Base-by-base conservation (phyloP, 2,329 filamentous ascomycete species). In the Fonsecaea pedrosoi region DNA sequence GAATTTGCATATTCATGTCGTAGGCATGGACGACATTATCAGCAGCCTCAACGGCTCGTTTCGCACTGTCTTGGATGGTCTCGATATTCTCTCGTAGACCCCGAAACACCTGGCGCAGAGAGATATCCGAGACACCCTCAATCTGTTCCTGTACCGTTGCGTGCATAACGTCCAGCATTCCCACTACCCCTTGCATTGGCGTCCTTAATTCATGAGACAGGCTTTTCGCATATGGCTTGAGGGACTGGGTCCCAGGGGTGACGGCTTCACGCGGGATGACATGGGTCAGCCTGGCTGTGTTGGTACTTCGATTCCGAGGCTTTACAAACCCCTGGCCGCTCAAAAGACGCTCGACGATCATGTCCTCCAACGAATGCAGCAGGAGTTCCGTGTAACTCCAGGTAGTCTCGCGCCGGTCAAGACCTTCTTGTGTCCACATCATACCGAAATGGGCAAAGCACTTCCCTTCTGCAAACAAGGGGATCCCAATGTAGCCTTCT, bases 21-120 rank as follows among this genome's bases (percentile, higher is more conserved):
- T 91, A 91, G 12, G 89, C 89, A 76, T 91, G 88, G 9, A 92
- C 89, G 18, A 92, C 89, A 71, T 92, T 92, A 75, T 92, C 89
- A 7, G 89, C 89, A 21, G 89, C 89, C 76, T 91, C 89, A 3
- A 92, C 87, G 1, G 89, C 89, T 67, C 89, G 83, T 74, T 88
- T 84, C 62, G 89, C 90, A 75, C 88, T 91, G 74, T 91, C 89
- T 83, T 92, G 89, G 54, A 90, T 87, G 59, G 87, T 84, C 76
- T 92, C 89, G 69, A 92, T 91, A 71, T 89, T 90, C 67, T 86
- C 85, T 75, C 87, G 89, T 60, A 92, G 80, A 30, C 84, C 83
- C 65, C 86, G 82, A 69, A 91, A 88, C 53, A 90, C 81, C 65
- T 81, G 78, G 35, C 84, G 82, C 4, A 86, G 78, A 59, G 79